Conservation (phyloP, 2,329 filamentous ascomycete species). For the Monosporascus ibericus region DNA sequence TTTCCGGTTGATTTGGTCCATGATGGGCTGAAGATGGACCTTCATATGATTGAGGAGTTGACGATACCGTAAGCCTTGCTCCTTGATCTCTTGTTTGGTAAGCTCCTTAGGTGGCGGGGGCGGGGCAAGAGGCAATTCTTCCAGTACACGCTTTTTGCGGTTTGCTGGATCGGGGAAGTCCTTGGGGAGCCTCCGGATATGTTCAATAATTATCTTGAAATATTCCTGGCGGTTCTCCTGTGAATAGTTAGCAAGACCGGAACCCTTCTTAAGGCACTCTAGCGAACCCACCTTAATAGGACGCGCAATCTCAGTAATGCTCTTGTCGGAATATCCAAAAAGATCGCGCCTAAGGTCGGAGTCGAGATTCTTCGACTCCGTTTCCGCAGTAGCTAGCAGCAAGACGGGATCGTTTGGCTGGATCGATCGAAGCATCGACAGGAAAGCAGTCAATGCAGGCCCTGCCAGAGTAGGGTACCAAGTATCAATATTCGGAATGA, state of each 20-base stretch:
- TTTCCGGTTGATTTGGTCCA: slow-evolving; percentile 90
- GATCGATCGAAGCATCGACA: slow-evolving; percentile 73
- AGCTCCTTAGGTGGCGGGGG: slow-evolving; percentile 60
- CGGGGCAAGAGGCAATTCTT: slow-evolving; percentile 69
- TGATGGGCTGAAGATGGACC: slow-evolving; percentile 83
- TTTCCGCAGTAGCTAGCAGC: slow-evolving; percentile 78
- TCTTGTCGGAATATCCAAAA: slow-evolving; percentile 80
- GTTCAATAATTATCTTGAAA: slow-evolving; percentile 67
- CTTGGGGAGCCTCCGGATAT: slow-evolving; percentile 70
- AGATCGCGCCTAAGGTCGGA: slow-evolving; percentile 64
- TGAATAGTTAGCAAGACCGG: slow-evolving; percentile 19
- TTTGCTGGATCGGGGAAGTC: slow-evolving; percentile 85
- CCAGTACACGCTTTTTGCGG: slow-evolving; percentile 79
- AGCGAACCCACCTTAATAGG: slow-evolving; percentile 54
- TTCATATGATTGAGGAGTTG: slow-evolving; percentile 83
- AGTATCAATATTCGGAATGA: slow-evolving; percentile 80
- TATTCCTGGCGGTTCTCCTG: slow-evolving; percentile 66
- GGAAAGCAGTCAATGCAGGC: slow-evolving; percentile 74
- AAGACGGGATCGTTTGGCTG: slow-evolving; percentile 88
- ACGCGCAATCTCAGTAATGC: slow-evolving; percentile 62
- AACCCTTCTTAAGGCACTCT: not conserved
- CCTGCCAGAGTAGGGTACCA: slow-evolving; percentile 66
- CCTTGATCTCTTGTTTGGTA: slow-evolving; percentile 74
- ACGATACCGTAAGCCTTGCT: slow-evolving; percentile 74
- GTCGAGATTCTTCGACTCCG: slow-evolving; percentile 55